Base-by-base conservation (phyloP, 2,329 filamentous ascomycete genomes). In the Trichoderma polysporum region DNA sequence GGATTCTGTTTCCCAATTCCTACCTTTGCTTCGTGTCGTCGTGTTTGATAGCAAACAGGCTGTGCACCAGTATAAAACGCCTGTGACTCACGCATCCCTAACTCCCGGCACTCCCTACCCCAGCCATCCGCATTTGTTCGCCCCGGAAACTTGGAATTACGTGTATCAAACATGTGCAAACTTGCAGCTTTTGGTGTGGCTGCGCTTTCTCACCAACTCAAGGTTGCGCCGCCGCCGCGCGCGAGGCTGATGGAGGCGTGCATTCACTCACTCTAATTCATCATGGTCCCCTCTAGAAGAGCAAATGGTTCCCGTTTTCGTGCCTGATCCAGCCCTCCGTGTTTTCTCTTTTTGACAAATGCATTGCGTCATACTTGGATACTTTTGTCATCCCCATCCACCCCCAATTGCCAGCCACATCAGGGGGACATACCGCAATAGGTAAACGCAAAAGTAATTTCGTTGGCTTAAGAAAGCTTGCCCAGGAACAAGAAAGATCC, bases 361-460 rank as follows among this genome's bases (percentile, higher is more conserved):
- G 27, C 58, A 61, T 61, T 52, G 45, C 58, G 58, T 61, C 58
- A 61, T 61, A n/a, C 58, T 27, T 52, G 58, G 10, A 39, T 5
- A 27, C 45, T 52, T 61, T 61, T 50, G 58, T 61, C 41, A 61
- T 50, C 58, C 17, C 39, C 39, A 45, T 19, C n/a, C 41, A 45
- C 41, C n/a, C 41, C 41, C 41, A 45, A 45, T 27, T 37, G 15
- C 22, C 58, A 61, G 58, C 58, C 45, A 61, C 45, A n/a, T 27
- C 31, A 22, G 33, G 45, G 58, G 37, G n/a, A 22, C 27, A 27
- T 49, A 25, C 39, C n/a, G 29, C 41, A 60, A 60, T 60, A 35
- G 57, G 39, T 27, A 60, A 60, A 37, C 39, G 27, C 8, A 31
- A 29, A 37, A 45, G 22, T 19, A 59, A 59, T 45, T 29, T 47